Evolutionary conservation across 257 asterid species (phyloP), one percentile per base, ranked within the genome.

Genomic region (Gardenia jasminoides): DNA sequence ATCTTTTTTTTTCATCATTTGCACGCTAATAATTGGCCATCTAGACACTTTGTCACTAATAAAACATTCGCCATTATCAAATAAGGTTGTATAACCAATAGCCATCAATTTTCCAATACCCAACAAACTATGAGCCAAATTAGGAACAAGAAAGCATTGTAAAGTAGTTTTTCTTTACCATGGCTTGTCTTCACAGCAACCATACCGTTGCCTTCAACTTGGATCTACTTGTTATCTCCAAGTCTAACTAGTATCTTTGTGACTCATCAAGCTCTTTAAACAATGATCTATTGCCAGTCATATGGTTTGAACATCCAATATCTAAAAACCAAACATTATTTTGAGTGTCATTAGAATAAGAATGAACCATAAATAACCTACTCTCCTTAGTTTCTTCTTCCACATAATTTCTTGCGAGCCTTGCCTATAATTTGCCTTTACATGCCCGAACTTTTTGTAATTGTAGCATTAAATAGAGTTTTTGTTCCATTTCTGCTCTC

Each of bases 21-120:
- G 6, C 7, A 77, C 62, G 15, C 11, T 11, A 26, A 44, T 59
- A 11, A 50, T 11, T 1, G 13, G n/a, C 1, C 66, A 62, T 0
- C 74, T 43, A 1, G 46, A 73, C 20, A 74, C 12, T 20, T 79
- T 83, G 2, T 36, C 72, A 28, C 2, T 41, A 72, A 76, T 76
- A 3, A 33, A 20, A 72, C 76, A 76, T 11, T 30, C 1, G 10
- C 4, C 77, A 43, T 83, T 67, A 22, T 76, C 82, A 67, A 72
- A 80, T 2, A 24, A 16, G 41, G 72, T 2, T 2, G 50, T 16
- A 56, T 26, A 71, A 0, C 52, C 74, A 73, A 22, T 19, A 31
- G 19, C 2, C 78, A 81, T 75, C 17, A 84, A 39, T 62, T 76
- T 73, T 2, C 82, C 82, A 67, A 82, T 66, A 69, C 83, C 82